Base-by-base conservation (phyloP, 2,329 filamentous ascomycete species). In the Hortaea sp. region DNA sequence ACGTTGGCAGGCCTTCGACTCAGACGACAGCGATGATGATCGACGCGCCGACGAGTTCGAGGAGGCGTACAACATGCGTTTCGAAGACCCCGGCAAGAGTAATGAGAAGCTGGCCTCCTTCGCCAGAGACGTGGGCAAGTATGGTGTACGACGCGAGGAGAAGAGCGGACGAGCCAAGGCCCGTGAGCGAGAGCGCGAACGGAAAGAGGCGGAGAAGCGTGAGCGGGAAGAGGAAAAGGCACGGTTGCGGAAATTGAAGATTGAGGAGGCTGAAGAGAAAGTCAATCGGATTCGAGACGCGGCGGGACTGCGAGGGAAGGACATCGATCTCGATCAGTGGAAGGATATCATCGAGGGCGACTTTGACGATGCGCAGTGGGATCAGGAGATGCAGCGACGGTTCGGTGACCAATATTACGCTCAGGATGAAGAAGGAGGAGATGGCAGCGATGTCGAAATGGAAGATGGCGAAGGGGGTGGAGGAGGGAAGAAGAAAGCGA, bases 361-460 rank as follows among this genome's bases (percentile, higher is more conserved):
- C 12, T 98, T 87, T 81, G 86, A 95, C 51, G 82, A 95, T 60
- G 81, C 86, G 45, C 78, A 82, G 58, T 98, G 90, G 89, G 89
- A 95, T 60, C 71, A 81, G 51, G 86, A 92, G 68, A 95, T 98
- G 88, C 76, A 76, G 59, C 85, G 82, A 64, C 77, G 82, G 11
- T 98, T 98, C 59, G 88, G 86, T 45, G 87, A 95, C 10, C 77
- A 85, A 7, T 98, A 98, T 69, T 98, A 98, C 58, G 85, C 81
- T 7, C 76, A 83, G 42, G 67, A 70, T 7, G 81, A 85, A 9
- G 59, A 45, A 7, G 63, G 59, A 7, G 62, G 58, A 2, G 61
- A 58, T 3, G 73, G 66, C 30, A 49, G 44, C 6, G 69, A 63
- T n/a, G 73, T 69, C 42, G 76, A 69, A 37, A 67, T 68, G 12